phyloP scores from a whole-genome alignment of 371 early-diverging fungal genomes.

The Mucor piriformis region DNA sequence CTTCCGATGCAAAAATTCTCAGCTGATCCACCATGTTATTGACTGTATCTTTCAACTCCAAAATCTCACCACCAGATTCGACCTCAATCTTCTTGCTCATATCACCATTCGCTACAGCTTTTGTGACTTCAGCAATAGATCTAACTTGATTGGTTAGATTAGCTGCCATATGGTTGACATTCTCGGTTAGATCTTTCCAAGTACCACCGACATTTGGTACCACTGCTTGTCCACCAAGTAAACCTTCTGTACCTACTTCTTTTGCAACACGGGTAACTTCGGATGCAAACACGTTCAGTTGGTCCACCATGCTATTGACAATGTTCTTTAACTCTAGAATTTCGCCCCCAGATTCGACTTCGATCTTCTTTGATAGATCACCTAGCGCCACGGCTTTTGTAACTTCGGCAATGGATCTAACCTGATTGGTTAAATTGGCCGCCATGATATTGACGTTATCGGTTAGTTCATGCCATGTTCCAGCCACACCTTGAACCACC shows the following conservation, averaged over 20 bases:
- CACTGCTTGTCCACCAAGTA: slow-evolving; percentile 42
- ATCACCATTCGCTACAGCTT: slow-evolving; percentile 38
- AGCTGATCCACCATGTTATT: slow-evolving; percentile 41
- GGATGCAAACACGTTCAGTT: slow-evolving; percentile 33
- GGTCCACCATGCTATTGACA: slow-evolving; percentile 67
- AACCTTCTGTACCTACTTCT: slow-evolving; percentile 39
- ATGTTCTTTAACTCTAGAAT: slow-evolving; percentile 65
- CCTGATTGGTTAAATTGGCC: slow-evolving; percentile 45
- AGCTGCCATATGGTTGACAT: slow-evolving; percentile 30
- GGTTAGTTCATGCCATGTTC: slow-evolving; percentile 33
- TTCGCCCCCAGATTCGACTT: slow-evolving; percentile 67
- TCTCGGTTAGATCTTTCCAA: slow-evolving; percentile 12
- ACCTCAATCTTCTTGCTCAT: slow-evolving; percentile 38
- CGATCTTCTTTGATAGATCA: slow-evolving; percentile 63
- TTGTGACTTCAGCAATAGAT: slow-evolving; percentile 34
- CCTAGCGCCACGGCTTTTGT: slow-evolving; percentile 60
- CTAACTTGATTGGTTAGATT: slow-evolving; percentile 36
- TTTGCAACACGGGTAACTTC: slow-evolving; percentile 50
- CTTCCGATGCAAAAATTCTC: slow-evolving; percentile 38
- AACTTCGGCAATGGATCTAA: slow-evolving; percentile 60
- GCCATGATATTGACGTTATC: slow-evolving; percentile 56
- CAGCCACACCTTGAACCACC: slow-evolving; percentile 42
- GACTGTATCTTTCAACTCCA: slow-evolving; percentile 26
- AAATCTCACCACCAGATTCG: slow-evolving; percentile 23
- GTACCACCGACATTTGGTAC: slow-evolving; percentile 49